Evolutionary conservation across 192 early-diverging fungal species (phyloP).

Genomic region (Coemansia sp.): DNA sequence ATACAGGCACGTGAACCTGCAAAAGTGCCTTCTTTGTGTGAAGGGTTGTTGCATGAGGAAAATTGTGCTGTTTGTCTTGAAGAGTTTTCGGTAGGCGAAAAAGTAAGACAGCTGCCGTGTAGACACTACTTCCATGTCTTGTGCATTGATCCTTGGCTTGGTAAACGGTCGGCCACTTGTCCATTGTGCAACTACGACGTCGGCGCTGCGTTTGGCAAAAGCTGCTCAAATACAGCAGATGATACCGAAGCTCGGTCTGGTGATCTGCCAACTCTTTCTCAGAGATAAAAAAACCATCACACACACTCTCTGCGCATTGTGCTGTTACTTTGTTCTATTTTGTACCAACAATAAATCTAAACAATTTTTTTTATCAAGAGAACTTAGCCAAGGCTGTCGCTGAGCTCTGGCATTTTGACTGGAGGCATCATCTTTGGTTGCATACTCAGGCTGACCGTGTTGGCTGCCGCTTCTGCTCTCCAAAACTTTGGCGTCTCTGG

Average conservation of each 20-base stretch:
- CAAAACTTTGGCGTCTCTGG: constrained; percentile 40
- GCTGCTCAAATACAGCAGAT: background rate
- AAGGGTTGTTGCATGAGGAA: constrained; percentile 23
- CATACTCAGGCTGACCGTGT: constrained; percentile 8
- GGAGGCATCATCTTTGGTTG: constrained; percentile 1
- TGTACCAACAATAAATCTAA: no score
- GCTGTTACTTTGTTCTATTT: no score
- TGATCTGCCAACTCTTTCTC: background rate
- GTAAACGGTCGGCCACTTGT: constrained; percentile 28
- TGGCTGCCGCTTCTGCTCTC: background rate
- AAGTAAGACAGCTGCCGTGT: constrained; percentile 47
- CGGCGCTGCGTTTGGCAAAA: constrained; percentile 1
- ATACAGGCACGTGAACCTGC: background rate
- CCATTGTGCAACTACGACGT: constrained; percentile 51
- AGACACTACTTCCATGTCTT: constrained; percentile 41
- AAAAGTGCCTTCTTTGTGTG: background rate
- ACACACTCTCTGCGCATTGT: no score
- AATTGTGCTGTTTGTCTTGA: constrained; percentile 52
- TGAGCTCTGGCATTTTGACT: background rate
- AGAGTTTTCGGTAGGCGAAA: constrained; percentile 33
- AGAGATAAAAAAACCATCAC: background rate
- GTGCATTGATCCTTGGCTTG: constrained; percentile 52
- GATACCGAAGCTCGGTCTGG: background rate
- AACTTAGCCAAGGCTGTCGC: background rate
- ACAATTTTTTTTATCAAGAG: no score